Base-by-base conservation (phyloP, 2,329 filamentous ascomycete genomes). In the Cercospora zeina region DNA sequence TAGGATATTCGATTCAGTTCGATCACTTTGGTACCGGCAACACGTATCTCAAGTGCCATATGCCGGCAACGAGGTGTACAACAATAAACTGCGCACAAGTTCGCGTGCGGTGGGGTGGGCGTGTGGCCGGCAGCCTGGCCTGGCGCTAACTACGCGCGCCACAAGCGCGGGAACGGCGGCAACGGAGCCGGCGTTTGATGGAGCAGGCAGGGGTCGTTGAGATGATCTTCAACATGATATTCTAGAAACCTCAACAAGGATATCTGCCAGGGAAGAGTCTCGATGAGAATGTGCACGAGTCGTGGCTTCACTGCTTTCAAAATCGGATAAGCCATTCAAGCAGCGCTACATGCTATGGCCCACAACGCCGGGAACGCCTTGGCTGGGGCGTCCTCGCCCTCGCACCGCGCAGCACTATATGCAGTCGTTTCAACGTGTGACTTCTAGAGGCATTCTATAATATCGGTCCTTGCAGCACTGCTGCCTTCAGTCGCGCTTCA, bases 301-400 rank as follows among this genome's bases (percentile, higher is more conserved):
- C 13, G 13, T 24, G 47, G 24, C 4, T 19, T 16, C 16, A 36
- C n/a, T 11, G 16, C 33, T 31, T 13, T 54, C 50, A 19, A 24
- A 27, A 55, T 10, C 21, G 31, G n/a, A 55, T n/a, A 27, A 30
- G n/a, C 39, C 21, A 39, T 27, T 42, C 34, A 24, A 37, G 37
- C 36, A 27, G 34, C 53, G 53, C 53, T 55, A 55, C 53, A 37
- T 39, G 34, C 53, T 39, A 24, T 30, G 53, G 21, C 53, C 39
- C 39, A 31, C 34, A 37, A 55, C 53, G 11, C 53, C 53, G 27
- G 53, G 21, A 55, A 55, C 53, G 33, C 53, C 53, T 37, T 24
- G 39, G 39, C 39, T 19, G 39, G 21, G 6, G 51, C 33, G 34
- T n/a, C 51, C 51, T 54, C 7, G 31, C 51, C 31, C 19, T 36